A percentile compares a stretch with the other conserved stretches of the same genome.
Conservation (phyloP, 345 rosid species). For the Psidium friedrichsthalianum region DNA sequence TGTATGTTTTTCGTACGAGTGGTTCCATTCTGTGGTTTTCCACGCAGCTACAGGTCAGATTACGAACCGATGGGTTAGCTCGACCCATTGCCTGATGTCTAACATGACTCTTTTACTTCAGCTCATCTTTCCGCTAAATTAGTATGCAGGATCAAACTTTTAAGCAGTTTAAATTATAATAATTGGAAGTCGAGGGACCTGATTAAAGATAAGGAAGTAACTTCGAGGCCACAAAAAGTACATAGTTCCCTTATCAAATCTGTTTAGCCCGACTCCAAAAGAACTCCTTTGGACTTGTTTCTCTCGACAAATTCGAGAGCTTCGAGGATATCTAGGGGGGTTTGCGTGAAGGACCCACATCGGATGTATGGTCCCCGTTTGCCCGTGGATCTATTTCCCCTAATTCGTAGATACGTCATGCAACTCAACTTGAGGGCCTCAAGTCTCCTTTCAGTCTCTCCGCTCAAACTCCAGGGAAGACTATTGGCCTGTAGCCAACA, state of each 20-base stretch:
- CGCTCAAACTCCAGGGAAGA: background rate
- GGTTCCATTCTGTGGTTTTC: background rate
- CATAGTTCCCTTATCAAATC: no score
- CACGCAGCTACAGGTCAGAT: background rate
- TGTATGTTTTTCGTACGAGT: background rate
- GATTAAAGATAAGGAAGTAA: background rate
- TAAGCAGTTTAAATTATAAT: background rate
- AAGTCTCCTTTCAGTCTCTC: background rate
- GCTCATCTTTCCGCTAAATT: background rate
- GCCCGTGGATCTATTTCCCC: background rate
- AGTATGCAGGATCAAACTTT: background rate
- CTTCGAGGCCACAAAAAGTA: rapidly evolving
- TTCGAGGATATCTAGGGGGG: no score
- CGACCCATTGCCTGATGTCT: rapidly evolving
- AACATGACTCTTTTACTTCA: background rate
- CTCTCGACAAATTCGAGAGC: no score
- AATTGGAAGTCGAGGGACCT: background rate
- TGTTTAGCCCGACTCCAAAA: no score
- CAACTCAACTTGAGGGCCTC: no score
- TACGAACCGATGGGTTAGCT: background rate
- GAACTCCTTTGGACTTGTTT: no score
- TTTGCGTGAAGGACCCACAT: no score
- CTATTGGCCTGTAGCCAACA: background rate
- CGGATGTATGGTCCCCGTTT: background rate
- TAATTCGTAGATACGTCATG: background rate